These are phyloP conservation scores for Dioszegia crocea DNA, from an alignment of 768 basidiomycete genomes.

Conservation along the genomic window DNA sequence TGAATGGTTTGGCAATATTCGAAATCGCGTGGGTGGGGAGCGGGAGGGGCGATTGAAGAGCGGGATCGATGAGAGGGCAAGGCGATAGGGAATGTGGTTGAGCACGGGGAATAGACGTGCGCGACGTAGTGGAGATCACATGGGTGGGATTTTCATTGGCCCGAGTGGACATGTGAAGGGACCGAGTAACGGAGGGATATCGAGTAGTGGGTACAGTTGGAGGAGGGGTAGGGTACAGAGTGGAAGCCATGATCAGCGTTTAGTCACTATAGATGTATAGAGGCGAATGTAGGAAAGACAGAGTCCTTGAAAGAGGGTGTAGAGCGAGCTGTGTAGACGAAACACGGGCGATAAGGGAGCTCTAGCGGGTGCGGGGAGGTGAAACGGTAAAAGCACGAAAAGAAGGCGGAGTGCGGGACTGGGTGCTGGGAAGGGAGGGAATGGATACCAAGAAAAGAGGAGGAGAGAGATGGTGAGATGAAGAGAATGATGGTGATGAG, in stretches of 20 bases:
- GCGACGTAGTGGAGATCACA: no score
- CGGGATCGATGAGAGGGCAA: no score
- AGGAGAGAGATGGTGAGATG: no score
- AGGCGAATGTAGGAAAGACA: neutral
- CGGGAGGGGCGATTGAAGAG: neutral
- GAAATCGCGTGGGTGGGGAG: neutral
- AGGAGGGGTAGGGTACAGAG: constrained; percentile 33
- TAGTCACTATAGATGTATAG: neutral
- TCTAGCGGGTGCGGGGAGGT: no score
- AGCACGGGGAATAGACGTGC: neutral
- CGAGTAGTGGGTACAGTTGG: constrained; percentile 27
- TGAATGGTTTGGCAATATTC: neutral
- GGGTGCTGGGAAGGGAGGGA: neutral
- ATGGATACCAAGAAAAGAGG: neutral
- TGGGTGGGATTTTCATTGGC: no score
- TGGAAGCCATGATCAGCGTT: constrained; percentile 7
- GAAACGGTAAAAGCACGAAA: neutral
- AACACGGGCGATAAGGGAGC: neutral
- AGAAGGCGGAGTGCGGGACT: neutral
- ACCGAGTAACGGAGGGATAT: constrained; percentile 2
- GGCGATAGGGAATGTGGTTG: neutral
- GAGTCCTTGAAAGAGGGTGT: no score
- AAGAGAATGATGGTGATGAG: no score
- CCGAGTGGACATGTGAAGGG: neutral
- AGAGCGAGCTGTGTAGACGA: no score